Conservation (phyloP, 1,284 basidiomycete genomes). For the Ustilago esculenta region DNA sequence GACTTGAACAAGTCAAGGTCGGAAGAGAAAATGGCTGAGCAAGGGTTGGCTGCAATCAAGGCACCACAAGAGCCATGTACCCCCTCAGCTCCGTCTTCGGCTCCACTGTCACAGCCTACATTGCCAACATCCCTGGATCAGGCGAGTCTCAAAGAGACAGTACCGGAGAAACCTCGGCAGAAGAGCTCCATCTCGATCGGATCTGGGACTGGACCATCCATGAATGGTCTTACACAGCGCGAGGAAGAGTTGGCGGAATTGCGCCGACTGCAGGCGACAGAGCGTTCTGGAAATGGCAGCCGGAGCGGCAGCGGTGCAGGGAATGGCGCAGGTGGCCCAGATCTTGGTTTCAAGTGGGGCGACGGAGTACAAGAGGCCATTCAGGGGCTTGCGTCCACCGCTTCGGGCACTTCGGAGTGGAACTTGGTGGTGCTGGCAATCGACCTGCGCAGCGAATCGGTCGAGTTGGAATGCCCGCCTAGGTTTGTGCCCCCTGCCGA, state of each 20-base stretch:
- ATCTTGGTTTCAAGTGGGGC: conserved; percentile 37
- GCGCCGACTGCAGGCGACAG: conserved; percentile 38
- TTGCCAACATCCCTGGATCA: conserved; percentile 32
- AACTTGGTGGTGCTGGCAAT: conserved; percentile 53
- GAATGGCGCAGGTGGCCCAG: conserved; percentile 20
- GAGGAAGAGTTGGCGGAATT: conserved; percentile 45
- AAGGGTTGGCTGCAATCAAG: conserved; percentile 27
- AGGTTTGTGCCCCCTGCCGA: conserved; percentile 43
- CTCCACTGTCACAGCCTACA: conserved; percentile 34
- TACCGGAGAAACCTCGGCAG: neutral
- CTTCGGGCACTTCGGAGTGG: conserved; percentile 51
- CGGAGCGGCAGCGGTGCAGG: neutral
- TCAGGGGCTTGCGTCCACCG: conserved; percentile 34
- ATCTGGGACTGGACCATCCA: conserved; percentile 22
- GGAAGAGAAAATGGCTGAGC: conserved; percentile 26
- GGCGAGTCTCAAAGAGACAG: conserved; percentile 4
- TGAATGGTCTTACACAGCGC: conserved; percentile 25
- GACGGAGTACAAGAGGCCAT: conserved; percentile 48
- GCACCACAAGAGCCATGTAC: conserved; percentile 29
- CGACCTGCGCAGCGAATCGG: conserved; percentile 42
- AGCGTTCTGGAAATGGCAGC: conserved; percentile 14
- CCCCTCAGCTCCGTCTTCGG: conserved; percentile 1
- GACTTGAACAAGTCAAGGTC: conserved; percentile 8
- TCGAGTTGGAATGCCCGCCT: conserved; percentile 44
- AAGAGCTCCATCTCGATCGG: conserved; percentile 31